phyloP scores from a whole-genome alignment of 192 early-diverging fungal genomes.

The Phycomyces blakesleeanus region DNA sequence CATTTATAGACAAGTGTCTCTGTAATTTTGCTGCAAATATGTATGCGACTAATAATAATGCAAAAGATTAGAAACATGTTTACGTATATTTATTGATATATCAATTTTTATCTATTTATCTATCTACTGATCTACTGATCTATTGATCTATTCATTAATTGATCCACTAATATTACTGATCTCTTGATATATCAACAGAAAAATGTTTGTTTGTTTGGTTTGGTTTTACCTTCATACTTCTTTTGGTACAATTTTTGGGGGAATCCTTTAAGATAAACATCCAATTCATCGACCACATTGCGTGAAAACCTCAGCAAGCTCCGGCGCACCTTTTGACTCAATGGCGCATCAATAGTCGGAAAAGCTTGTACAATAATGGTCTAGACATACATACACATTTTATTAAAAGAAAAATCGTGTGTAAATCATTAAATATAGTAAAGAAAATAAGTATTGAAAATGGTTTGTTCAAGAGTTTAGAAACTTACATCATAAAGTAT shows the following conservation, averaged over 20 bases:
- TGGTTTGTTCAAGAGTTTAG: slow-evolving; percentile 29
- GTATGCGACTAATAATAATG: slow-evolving; percentile 36
- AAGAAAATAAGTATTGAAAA: slow-evolving; percentile 31
- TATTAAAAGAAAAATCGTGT: no score
- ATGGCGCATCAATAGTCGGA: slow-evolving; percentile 2
- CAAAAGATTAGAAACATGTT: slow-evolving; percentile 25
- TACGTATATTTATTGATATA: no score
- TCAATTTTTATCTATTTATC: no score
- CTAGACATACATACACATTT: no score
- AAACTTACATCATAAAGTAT: slow-evolving; percentile 47
- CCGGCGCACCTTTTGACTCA: slow-evolving; percentile 4
- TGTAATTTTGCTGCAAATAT: slow-evolving; percentile 45
- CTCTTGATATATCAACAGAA: no score
- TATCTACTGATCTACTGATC: no score
- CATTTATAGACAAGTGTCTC: slow-evolving; percentile 42
- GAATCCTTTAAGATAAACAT: slow-evolving; percentile 10
- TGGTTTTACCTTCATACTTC: slow-evolving; percentile 25
- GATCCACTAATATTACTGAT: no score
- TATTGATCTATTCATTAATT: no score
- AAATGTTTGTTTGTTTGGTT: not conserved
- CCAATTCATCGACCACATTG: slow-evolving; percentile 3
- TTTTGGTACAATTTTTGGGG: slow-evolving; percentile 16
- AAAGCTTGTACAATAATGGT: slow-evolving; percentile 19
- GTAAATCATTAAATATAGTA: no score
- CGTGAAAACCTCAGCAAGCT: slow-evolving; percentile 17